A percentile compares a stretch with the other conserved stretches of the same genome.
These are phyloP conservation scores for Epichloe elymi DNA, from an alignment of 2,329 filamentous ascomycete species.

Conservation along the genomic window DNA sequence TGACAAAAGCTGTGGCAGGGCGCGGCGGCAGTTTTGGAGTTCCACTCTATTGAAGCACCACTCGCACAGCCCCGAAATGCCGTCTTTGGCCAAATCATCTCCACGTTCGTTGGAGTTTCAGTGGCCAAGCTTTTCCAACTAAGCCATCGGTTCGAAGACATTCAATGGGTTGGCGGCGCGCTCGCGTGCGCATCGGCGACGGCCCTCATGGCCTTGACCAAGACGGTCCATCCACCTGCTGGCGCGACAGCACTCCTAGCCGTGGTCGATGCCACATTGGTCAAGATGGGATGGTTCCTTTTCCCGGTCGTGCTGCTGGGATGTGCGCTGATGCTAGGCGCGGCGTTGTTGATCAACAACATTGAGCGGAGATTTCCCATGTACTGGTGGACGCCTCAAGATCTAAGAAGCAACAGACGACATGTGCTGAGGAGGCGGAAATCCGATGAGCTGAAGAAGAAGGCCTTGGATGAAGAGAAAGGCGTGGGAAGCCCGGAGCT, in stretches of 20 bases:
- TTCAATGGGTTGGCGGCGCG: conserved; percentile 52
- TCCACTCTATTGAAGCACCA: conserved; percentile 57
- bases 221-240: conserved; percentile 60
- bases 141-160: conserved; percentile 28
- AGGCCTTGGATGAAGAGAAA: conserved; percentile 6
- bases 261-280: conserved; percentile 41
- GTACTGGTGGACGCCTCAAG: conserved; percentile 54
- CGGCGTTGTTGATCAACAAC: conserved; percentile 56
- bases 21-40: conserved; percentile 63
- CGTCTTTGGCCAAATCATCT: conserved; percentile 52
- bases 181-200: conserved; percentile 52
- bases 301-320: conserved; percentile 50
- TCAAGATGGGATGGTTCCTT: conserved; percentile 53
- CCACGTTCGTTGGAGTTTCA: conserved; percentile 45
- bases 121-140: conserved; percentile 54
- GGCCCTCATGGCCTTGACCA: conserved; percentile 53
- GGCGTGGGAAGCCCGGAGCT: not conserved
- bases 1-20: conserved; percentile 33
- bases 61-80: conserved; percentile 61
- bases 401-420: conserved; percentile 10
- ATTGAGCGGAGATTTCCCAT: conserved; percentile 51
- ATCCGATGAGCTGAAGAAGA: conserved; percentile 4
- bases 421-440: conserved; percentile 5
- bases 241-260: conserved; percentile 62
- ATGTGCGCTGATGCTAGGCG: conserved; percentile 44